A percentile compares a stretch with the other conserved stretches of the same genome.
These are phyloP conservation scores for Straminergon stramineum DNA, from an alignment of 225 moss, liverwort and hornwort species.

Conservation along the genomic window DNA sequence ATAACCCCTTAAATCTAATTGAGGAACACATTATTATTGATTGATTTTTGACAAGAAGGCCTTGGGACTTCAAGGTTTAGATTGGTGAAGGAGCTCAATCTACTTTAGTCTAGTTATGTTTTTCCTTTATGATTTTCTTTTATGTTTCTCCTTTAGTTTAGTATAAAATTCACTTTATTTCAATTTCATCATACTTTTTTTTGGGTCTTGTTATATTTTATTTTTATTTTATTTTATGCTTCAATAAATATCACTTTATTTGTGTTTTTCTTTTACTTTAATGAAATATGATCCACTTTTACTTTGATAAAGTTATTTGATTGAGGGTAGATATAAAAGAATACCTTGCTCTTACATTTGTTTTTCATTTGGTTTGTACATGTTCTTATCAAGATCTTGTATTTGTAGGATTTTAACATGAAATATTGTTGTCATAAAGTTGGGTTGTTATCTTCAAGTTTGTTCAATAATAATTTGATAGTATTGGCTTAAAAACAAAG, in stretches of 20 bases:
- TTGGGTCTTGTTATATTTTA: neutral
- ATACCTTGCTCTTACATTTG: neutral
- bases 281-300: neutral
- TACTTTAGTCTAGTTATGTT: neutral
- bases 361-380: neutral
- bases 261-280: neutral
- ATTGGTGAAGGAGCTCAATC: neutral
- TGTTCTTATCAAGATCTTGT: neutral
- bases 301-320: neutral
- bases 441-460: too few species aligned
- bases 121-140: too few species aligned
- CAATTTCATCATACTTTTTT: neutral
- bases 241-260: neutral
- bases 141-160: neutral
- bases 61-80: neutral
- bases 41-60: neutral
- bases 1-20: rapidly evolving
- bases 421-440: neutral
- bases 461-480: neutral
- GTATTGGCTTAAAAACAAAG: neutral
- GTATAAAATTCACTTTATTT: neutral
- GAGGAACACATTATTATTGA: neutral
- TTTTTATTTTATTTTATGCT: too few species aligned
- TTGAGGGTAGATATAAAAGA: neutral
- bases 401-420: neutral